phyloP scores from a whole-genome alignment of 495 filamentous ascomycete species.

The Penicillium canariense region DNA sequence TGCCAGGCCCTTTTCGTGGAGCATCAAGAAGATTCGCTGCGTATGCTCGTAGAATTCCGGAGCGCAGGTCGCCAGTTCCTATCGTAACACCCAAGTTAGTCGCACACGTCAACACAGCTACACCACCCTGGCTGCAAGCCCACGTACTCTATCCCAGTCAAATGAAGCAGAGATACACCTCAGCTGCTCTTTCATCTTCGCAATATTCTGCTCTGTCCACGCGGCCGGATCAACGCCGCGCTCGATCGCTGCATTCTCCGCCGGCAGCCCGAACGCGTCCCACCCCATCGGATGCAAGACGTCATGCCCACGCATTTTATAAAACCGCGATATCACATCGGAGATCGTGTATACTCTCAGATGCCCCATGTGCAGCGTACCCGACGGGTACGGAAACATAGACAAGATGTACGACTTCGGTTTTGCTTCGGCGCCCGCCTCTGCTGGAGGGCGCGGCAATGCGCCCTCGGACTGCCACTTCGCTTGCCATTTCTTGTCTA shows the following conservation, averaged over 20 bases:
- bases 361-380: slow-evolving; percentile 85
- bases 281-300: slow-evolving; percentile 89
- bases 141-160: slow-evolving; percentile 75
- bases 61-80: slow-evolving; percentile 83
- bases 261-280: slow-evolving; percentile 89
- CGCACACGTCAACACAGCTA: not conserved
- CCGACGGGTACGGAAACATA: slow-evolving; percentile 94
- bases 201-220: slow-evolving; percentile 80
- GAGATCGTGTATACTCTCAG: slow-evolving; percentile 88
- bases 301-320: slow-evolving; percentile 69
- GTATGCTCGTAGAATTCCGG: slow-evolving; percentile 87
- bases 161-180: slow-evolving; percentile 71
- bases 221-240: slow-evolving; percentile 69
- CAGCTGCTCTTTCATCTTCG: slow-evolving; percentile 80
- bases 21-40: slow-evolving; percentile 74
- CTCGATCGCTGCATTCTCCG: slow-evolving; percentile 93
- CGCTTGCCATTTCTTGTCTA: slow-evolving; percentile 75
- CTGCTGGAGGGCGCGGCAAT: slow-evolving; percentile 7
- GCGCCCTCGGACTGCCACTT: slow-evolving; percentile 45
- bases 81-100: slow-evolving; percentile 2
- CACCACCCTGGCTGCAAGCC: not conserved
- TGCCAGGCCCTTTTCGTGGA: slow-evolving; percentile 68
- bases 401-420: slow-evolving; percentile 74
- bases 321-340: slow-evolving; percentile 77
- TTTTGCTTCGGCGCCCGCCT: slow-evolving; percentile 20